Percentiles rank a stretch among this genome's conserved stretches.
Conservation (phyloP, 2,329 filamentous ascomycete species). For the Phialocephala sp. region DNA sequence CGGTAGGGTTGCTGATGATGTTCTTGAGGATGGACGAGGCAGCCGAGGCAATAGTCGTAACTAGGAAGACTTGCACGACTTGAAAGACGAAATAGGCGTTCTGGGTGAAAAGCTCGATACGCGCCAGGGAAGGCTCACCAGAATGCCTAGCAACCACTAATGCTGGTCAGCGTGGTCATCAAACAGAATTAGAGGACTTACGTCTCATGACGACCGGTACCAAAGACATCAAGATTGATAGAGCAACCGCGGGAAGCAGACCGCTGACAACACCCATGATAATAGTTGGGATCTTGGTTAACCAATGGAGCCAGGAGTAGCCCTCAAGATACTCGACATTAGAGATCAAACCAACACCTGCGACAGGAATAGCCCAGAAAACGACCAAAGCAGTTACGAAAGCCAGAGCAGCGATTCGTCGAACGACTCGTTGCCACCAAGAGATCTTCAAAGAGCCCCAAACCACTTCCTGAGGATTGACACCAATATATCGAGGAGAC, state of each 20-base stretch:
- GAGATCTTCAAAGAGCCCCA: conserved; percentile 85
- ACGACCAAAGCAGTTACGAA: conserved; percentile 80
- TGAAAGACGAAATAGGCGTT: conserved; percentile 69
- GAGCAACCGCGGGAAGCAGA: conserved; percentile 77
- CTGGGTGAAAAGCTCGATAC: conserved; percentile 80
- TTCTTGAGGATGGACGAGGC: conserved; percentile 71
- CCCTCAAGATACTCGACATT: conserved; percentile 75
- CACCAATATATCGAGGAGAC: conserved; percentile 82
- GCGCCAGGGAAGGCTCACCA: conserved; percentile 79
- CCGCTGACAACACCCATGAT: conserved; percentile 85
- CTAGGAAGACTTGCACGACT: conserved; percentile 70
- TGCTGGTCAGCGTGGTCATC: conserved; percentile 24
- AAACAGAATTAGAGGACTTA: conserved; percentile 48
- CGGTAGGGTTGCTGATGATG: conserved; percentile 67
- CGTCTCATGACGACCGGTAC: conserved; percentile 82
- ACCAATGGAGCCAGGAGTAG: conserved; percentile 74
- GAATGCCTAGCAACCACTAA: conserved; percentile 77
- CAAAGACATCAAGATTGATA: conserved; percentile 85
- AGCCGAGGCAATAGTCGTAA: conserved; percentile 70
- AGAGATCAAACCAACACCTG: conserved; percentile 82
- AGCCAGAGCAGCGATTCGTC: conserved; percentile 70
- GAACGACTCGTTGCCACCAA: conserved; percentile 84
- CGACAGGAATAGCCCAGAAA: conserved; percentile 82
- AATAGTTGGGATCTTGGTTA: conserved; percentile 69
- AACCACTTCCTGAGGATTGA: conserved; percentile 82